Percentiles rank a stretch among this genome's conserved stretches.
phyloP scores from a whole-genome alignment of 2,329 filamentous ascomycete genomes.

The Cyclaneusma minus region DNA sequence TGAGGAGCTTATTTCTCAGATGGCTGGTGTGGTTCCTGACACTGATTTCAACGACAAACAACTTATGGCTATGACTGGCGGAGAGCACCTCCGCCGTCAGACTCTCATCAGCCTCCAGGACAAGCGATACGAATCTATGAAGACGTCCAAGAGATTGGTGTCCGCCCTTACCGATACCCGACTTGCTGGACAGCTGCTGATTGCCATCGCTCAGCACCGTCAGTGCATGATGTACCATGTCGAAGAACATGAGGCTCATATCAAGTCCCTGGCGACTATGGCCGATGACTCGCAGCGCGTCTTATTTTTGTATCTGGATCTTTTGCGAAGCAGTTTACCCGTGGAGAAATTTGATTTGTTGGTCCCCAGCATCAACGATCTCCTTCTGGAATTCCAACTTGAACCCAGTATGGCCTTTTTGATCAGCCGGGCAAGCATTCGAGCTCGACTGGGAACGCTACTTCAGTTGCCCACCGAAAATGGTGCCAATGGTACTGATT shows the following conservation, averaged over 20 bases:
- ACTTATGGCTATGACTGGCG: conserved; percentile 76
- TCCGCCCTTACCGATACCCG: conserved; percentile 63
- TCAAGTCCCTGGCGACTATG: conserved; percentile 79
- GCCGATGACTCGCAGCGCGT: conserved; percentile 82
- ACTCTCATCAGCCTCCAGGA: conserved; percentile 71
- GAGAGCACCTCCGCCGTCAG: conserved; percentile 61
- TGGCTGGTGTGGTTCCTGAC: conserved; percentile 85
- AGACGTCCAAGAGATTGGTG: conserved; percentile 66
- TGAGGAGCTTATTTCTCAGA: conserved; percentile 76
- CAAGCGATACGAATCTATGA: conserved; percentile 59
- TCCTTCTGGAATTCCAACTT: conserved; percentile 67
- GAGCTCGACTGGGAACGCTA: conserved; percentile 36
- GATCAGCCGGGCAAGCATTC: conserved; percentile 61
- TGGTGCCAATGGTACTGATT: conserved; percentile 3
- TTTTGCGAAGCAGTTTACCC: conserved; percentile 66
- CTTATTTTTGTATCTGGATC: conserved; percentile 75
- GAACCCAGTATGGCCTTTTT: conserved; percentile 72
- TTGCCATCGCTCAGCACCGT: conserved; percentile 80
- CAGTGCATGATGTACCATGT: conserved; percentile 70
- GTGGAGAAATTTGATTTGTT: conserved; percentile 62
- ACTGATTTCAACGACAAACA: conserved; percentile 80
- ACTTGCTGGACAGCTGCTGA: conserved; percentile 68
- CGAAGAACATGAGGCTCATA: conserved; percentile 57
- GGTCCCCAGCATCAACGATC: conserved; percentile 57
- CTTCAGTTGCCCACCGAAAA: conserved; percentile 5